Evolutionary conservation across 768 basidiomycete genomes (phyloP).

Genomic region (Imleria badia): DNA sequence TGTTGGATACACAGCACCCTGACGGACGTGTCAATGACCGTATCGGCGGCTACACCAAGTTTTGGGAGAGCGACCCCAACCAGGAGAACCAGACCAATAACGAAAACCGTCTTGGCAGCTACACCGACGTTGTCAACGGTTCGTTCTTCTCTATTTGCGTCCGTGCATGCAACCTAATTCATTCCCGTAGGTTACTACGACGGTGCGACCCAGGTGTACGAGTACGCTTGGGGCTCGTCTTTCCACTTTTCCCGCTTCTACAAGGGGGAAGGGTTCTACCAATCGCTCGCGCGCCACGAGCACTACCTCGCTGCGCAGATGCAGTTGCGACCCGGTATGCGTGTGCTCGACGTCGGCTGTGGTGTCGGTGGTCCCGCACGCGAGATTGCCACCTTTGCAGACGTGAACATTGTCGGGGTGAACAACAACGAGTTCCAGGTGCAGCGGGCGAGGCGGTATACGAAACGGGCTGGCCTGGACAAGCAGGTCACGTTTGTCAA

Average conservation of each 20-base stretch:
- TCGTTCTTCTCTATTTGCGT: slow-evolving; percentile 14
- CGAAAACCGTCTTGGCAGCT: slow-evolving; percentile 73
- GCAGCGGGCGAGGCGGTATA: slow-evolving; percentile 80
- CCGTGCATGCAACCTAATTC: not conserved
- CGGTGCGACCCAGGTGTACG: slow-evolving; percentile 92
- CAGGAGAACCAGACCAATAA: slow-evolving; percentile 67
- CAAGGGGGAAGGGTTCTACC: slow-evolving; percentile 78
- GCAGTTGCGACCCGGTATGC: slow-evolving; percentile 84
- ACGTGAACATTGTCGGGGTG: slow-evolving; percentile 78
- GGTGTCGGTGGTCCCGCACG: slow-evolving; percentile 97
- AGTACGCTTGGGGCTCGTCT: slow-evolving; percentile 87
- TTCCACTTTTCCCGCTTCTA: slow-evolving; percentile 99
- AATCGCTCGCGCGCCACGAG: slow-evolving; percentile 85
- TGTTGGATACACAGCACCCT: slow-evolving; percentile 29
- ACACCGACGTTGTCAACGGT: slow-evolving; percentile 95
- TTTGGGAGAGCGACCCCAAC: slow-evolving; percentile 83
- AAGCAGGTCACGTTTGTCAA: slow-evolving; percentile 80
- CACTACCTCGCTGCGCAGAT: slow-evolving; percentile 94
- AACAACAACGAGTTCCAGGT: slow-evolving; percentile 99
- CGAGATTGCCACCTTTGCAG: slow-evolving; percentile 90
- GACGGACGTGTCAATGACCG: slow-evolving; percentile 68
- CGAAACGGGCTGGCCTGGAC: slow-evolving; percentile 70
- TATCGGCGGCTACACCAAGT: slow-evolving; percentile 82
- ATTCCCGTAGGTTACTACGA: slow-evolving; percentile 84
- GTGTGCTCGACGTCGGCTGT: slow-evolving; percentile 96